phyloP scores from a whole-genome alignment of 768 basidiomycete genomes.

The Gymnopilus dilepis region DNA sequence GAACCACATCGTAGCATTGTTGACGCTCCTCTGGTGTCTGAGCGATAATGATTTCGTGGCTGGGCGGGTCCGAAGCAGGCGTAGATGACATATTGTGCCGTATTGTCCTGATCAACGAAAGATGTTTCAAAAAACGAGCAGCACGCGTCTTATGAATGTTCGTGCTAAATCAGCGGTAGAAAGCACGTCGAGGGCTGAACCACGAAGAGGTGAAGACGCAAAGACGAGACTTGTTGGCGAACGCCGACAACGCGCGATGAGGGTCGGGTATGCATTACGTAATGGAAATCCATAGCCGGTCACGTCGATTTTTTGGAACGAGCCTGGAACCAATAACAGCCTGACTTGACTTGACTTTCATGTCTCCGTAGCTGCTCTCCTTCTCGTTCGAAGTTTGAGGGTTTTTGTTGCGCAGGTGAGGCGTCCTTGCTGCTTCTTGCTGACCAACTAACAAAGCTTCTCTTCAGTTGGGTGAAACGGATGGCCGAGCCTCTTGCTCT shows the following conservation, averaged over 20 bases:
- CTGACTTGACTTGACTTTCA: neutral
- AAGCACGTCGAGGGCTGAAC: neutral
- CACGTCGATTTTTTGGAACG: conserved; percentile 13
- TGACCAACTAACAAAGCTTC: neutral
- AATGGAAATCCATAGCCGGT: neutral
- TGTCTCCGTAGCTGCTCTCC: neutral
- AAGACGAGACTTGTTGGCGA: neutral
- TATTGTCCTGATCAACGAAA: neutral
- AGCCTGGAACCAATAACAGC: neutral
- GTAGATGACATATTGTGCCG: conserved; percentile 9
- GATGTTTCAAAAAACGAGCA: neutral
- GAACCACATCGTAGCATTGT: conserved; percentile 68
- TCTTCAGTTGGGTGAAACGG: neutral
- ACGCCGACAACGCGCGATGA: neutral
- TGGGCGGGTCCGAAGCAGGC: conserved; percentile 11
- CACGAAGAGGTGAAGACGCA: neutral
- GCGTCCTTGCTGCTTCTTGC: neutral
- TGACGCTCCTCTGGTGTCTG: conserved; percentile 54
- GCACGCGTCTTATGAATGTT: conserved; percentile 8
- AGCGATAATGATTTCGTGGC: conserved; percentile 63
- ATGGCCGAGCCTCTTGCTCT: conserved; percentile 44
- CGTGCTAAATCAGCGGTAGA: neutral
- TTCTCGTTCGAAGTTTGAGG: neutral
- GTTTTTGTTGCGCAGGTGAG: conserved; percentile 2
- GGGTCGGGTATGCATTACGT: neutral